Percentiles rank a stretch among this genome's conserved stretches.
Evolutionary conservation across 2,329 filamentous ascomycete genomes (phyloP).

Genomic region (Clonostachys sp.): DNA sequence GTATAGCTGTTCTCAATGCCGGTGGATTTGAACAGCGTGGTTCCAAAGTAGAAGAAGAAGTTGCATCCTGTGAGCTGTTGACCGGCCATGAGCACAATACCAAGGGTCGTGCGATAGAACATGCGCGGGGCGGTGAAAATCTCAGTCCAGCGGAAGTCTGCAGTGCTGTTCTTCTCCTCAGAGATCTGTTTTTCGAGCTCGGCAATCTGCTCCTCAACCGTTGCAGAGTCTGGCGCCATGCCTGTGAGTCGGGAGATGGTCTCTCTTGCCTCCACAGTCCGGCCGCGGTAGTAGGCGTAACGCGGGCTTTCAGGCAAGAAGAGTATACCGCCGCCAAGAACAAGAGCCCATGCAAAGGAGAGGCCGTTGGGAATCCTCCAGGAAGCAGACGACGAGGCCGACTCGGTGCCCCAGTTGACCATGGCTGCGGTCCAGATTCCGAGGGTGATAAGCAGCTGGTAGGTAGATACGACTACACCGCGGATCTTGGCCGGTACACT

Average conservation of each 20-base stretch:
- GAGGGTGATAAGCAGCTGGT: constrained; percentile 66
- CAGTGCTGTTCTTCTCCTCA: constrained; percentile 36
- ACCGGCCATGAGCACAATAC: constrained; percentile 57
- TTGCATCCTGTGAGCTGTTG: constrained; percentile 67
- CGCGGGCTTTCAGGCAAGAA: constrained; percentile 41
- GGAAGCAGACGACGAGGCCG: constrained; percentile 36
- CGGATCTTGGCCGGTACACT: constrained; percentile 60
- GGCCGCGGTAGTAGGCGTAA: constrained; percentile 28
- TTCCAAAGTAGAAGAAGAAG: constrained; percentile 65
- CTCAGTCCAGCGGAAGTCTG: constrained; percentile 47
- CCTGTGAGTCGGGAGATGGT: constrained; percentile 45
- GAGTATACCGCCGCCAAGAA: constrained; percentile 44
- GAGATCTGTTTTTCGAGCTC: constrained; percentile 48
- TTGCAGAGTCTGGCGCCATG: constrained; percentile 26
- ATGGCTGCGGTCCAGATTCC: constrained; percentile 58
- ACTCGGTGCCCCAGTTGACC: constrained; percentile 57
- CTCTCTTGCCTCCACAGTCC: constrained; percentile 16
- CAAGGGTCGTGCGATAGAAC: constrained; percentile 58
- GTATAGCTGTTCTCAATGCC: constrained; percentile 62
- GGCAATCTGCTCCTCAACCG: constrained; percentile 40
- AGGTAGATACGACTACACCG: constrained; percentile 57
- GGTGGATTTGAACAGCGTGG: constrained; percentile 61
- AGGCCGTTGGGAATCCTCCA: constrained; percentile 61
- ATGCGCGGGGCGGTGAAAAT: constrained; percentile 66
- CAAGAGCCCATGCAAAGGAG: constrained; percentile 49